Evolutionary conservation across 2,329 filamentous ascomycete species (phyloP), one percentile per base, ranked within the genome.

Genomic region (Monilinia vaccinii-corymbosi): DNA sequence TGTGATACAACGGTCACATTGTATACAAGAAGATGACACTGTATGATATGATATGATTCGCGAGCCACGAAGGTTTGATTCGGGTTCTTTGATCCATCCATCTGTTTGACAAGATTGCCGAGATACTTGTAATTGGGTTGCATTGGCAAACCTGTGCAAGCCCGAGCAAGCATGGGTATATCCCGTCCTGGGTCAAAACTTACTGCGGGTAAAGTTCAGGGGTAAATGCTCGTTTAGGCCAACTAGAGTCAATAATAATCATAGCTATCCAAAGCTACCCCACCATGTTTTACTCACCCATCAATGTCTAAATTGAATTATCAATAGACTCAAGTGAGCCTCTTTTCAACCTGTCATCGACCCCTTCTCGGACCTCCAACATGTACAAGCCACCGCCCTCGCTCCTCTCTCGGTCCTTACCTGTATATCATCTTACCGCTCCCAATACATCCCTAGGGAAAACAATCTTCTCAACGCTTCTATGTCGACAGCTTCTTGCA

Each of bases 381-480:
- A 58, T 51, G 38, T 53, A 53, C 23, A 60, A n/a, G 21, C 58
- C 58, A 38, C 42, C 47, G 23, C 38, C 58, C 32, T 60, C 58
- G 21, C 51, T 56, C 3, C 58, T 60, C 16, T 56, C 40, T 13
- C 21, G 36, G 4, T 42, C 53, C 9, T 42, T 60, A 34, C 58
- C 51, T 13, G 34, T 46, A 13, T 60, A 56, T 16, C 58, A 60
- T 42, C 32, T 60, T 13, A 48, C 51, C 7, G 58, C 42, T n/a
- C 31, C 58, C 40, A 60, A 60, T 42, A 60, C 58, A 18, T 48
- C 42, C 21, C 9, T 60, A 5, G 58, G 58, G 8, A 60, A 60
- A 42, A 60, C 58, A 32, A 56, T 60, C 5, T 60, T 60, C 14
- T 60, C 58, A 18, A 60, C 58, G 10, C 32, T 60, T 46, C 28